phyloP scores from a whole-genome alignment of 73 alveolate species.

The Paramecium sonneborni region DNA sequence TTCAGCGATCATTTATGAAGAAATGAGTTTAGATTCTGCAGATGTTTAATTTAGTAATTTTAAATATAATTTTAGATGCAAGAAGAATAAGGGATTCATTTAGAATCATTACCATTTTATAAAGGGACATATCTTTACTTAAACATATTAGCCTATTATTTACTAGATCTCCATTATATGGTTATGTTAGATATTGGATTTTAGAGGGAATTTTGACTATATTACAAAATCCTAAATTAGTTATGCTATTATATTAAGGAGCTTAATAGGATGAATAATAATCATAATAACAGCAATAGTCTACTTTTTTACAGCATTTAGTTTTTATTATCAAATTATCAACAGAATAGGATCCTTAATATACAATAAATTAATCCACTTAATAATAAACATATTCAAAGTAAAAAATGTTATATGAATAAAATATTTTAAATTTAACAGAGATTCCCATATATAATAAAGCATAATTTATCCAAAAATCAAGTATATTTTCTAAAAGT shows the following conservation, averaged over 20 bases:
- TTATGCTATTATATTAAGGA: not conserved
- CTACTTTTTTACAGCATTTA: conserved; percentile 33
- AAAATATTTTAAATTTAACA: not conserved
- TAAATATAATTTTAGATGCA: not conserved
- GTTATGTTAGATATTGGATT: conserved; percentile 45
- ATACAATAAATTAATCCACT: not conserved
- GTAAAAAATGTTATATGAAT: not conserved
- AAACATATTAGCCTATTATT: conserved; percentile 23
- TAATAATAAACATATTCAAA: not conserved
- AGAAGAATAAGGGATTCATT: conserved; percentile 55
- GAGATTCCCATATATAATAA: conserved; percentile 8
- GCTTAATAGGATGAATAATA: not conserved
- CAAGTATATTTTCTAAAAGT: not conserved
- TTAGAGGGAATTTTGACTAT: conserved; percentile 8
- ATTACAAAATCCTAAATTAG: conserved; percentile 22
- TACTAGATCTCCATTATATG: not conserved
- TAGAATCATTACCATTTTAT: not conserved
- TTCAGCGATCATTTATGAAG: conserved; percentile 20
- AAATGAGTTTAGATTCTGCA: conserved; percentile 33
- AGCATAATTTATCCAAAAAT: not conserved
- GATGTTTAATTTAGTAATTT: conserved; percentile 46
- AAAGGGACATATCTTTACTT: not conserved
- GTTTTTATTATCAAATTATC: not conserved
- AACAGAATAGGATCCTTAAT: conserved; percentile 34
- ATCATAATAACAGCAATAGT: not conserved